Base-by-base conservation (phyloP, 768 basidiomycete species). In the Pisolithus marmoratus region DNA sequence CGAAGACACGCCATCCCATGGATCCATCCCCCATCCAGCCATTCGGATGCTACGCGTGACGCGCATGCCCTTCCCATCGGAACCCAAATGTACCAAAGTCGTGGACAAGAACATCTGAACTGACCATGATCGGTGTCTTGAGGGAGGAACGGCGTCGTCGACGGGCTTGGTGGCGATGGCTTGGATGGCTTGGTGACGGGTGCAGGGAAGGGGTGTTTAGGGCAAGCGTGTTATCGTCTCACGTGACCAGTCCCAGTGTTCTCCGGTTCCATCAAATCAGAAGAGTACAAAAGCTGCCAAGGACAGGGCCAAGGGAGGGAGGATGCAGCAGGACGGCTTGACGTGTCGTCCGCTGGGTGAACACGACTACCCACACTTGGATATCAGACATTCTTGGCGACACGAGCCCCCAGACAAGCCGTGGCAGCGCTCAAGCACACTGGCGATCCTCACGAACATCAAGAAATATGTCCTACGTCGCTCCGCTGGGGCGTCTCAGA, bases 91-190 rank as follows among this genome's bases (percentile, higher is more conserved):
- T 8, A 26, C 51, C 15, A 20, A 20, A 29, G 45, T 31, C 2
- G 44, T n/a, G 49, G 26, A 2, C 29, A 26, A 54, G 50, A 43
- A 57, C 36, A 48, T 49, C 29, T 22, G 23, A n/a, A 69, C 67
- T 69, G 36, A 69, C 67, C 67, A 69, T 69, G 54, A 51, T 65
- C 58, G 43, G 46, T 54, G 56, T 62, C 60, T 70, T 68, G 67
- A 62, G 52, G 61, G 31, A 44, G 41, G 38, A 51, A 54, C 43
- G 53, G 53, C 49, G 54, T 51, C 63, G 42, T 29, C 54, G 59
- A 54, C 57, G 55, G 51, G 55, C 55, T 60, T 60, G 63, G 60
- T 47, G 54, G 59, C 59, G 59, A 57, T 58, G 46, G 34, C 34
- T 34, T 50, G 38, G 48, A 42, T 53, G 19, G 29, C 27, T 36